phyloP scores from a whole-genome alignment of 2,329 filamentous ascomycete species.

The Albophoma yamanashiensis region DNA sequence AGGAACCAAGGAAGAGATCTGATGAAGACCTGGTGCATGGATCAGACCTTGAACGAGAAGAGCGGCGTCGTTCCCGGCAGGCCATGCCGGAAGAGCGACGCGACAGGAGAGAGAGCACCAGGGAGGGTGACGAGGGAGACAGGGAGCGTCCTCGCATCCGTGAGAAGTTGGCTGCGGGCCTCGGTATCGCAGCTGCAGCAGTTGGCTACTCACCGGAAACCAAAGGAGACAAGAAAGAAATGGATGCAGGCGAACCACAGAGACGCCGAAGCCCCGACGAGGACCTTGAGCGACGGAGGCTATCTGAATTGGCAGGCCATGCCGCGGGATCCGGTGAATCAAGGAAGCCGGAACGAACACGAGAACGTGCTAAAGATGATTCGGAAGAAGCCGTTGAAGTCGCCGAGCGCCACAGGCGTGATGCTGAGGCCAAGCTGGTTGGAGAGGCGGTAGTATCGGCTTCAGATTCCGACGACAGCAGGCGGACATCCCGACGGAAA shows the following conservation, averaged over 20 bases:
- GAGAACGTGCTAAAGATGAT: slow-evolving; percentile 9
- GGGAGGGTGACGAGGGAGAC: slow-evolving; percentile 22
- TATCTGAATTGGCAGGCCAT: slow-evolving; percentile 9
- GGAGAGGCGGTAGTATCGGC: slow-evolving; percentile 22
- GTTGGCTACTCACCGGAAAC: slow-evolving; percentile 28
- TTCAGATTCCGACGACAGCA: slow-evolving; percentile 31
- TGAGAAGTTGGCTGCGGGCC: slow-evolving; percentile 36
- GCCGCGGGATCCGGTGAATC: slow-evolving; percentile 7
- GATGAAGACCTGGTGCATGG: slow-evolving; percentile 18
- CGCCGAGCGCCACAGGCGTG: slow-evolving; percentile 22
- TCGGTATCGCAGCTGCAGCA: slow-evolving; percentile 37
- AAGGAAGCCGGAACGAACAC: slow-evolving; percentile 5
- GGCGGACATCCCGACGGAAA: slow-evolving; percentile 24
- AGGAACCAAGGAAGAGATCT: slow-evolving; percentile 18
- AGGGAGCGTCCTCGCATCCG: slow-evolving; percentile 30
- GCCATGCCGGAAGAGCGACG: slow-evolving; percentile 14
- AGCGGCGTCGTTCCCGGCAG: slow-evolving; percentile 14
- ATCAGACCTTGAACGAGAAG: slow-evolving; percentile 17
- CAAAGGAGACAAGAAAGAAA: slow-evolving; percentile 27
- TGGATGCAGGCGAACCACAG: slow-evolving; percentile 16
- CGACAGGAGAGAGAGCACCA: slow-evolving; percentile 19
- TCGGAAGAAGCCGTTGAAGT: slow-evolving; percentile 6
- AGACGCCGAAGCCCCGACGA: slow-evolving; percentile 20
- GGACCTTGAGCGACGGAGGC: slow-evolving; percentile 13
- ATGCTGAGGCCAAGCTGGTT: slow-evolving; percentile 25